A percentile compares a stretch with the other conserved stretches of the same genome.
These are phyloP conservation scores for Noccaea caerulescens DNA, from an alignment of 345 rosid genomes.

Conservation along the genomic window DNA sequence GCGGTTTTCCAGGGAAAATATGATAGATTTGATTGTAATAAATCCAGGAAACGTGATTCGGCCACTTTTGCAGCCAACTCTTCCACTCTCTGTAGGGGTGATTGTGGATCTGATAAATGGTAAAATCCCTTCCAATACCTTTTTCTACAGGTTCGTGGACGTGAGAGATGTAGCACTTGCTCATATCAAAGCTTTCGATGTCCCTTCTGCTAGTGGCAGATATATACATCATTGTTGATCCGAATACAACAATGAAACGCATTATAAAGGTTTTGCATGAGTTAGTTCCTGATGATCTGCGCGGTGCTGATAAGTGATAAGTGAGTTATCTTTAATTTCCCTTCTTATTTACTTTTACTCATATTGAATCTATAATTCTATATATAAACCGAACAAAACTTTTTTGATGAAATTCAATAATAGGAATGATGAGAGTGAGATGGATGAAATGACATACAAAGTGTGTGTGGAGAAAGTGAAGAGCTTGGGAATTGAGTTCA, in stretches of 20 bases:
- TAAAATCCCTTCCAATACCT: conserved; percentile 2
- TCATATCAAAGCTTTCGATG: conserved; percentile 27
- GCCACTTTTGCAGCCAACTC: conserved; percentile 46
- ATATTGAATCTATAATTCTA: neutral
- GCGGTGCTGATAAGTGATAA: neutral
- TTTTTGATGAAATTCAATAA: neutral
- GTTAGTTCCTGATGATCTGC: neutral
- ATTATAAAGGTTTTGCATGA: neutral
- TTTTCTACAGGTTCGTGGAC: conserved; percentile 16
- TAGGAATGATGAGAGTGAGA: conserved; percentile 14
- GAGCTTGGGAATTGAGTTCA: conserved; percentile 25
- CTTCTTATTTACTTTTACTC: neutral
- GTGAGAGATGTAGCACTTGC: conserved; percentile 34
- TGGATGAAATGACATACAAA: neutral
- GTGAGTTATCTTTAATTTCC: conserved; percentile 3
- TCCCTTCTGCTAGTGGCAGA: conserved; percentile 21
- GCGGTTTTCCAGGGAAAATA: conserved; percentile 45
- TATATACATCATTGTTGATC: conserved; percentile 4
- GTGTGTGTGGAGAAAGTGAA: conserved; percentile 26
- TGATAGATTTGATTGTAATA: conserved; percentile 45
- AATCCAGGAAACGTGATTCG: conserved; percentile 50
- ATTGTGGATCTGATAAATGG: conserved; percentile 39
- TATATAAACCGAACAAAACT: neutral
- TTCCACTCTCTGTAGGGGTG: conserved; percentile 26
- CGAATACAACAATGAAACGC: neutral